Conservation (phyloP, 2,329 filamentous ascomycete genomes). For the Hypomyces perniciosus region DNA sequence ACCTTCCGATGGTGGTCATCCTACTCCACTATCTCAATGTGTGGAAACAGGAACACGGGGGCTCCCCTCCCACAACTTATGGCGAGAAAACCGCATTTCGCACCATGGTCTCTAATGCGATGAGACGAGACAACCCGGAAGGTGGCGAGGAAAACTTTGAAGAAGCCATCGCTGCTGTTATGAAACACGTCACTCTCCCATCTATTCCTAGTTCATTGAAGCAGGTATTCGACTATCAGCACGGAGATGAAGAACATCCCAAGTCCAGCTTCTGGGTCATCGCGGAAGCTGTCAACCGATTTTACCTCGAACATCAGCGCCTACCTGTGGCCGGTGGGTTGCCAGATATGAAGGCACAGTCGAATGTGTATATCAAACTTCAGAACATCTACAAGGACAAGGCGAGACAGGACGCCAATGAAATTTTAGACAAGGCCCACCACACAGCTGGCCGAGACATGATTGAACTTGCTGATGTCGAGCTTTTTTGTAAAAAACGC, state of each 20-base stretch:
- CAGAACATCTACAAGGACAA: slow-evolving; percentile 92
- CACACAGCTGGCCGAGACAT: slow-evolving; percentile 40
- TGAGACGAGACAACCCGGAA: slow-evolving; percentile 68
- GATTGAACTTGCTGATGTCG: slow-evolving; percentile 69
- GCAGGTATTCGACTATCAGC: slow-evolving; percentile 69
- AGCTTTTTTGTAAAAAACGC: slow-evolving; percentile 92
- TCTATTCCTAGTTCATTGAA: slow-evolving; percentile 63
- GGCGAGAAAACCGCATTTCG: slow-evolving; percentile 83
- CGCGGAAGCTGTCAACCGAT: slow-evolving; percentile 68
- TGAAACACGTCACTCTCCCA: slow-evolving; percentile 74
- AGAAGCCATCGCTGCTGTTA: slow-evolving; percentile 78
- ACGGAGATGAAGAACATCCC: background rate
- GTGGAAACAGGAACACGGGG: slow-evolving; percentile 70
- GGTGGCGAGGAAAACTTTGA: slow-evolving; percentile 96
- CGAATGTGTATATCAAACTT: slow-evolving; percentile 78
- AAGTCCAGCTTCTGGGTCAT: slow-evolving; percentile 80
- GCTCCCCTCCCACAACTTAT: slow-evolving; percentile 65
- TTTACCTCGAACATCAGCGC: slow-evolving; percentile 65
- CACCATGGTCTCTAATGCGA: slow-evolving; percentile 58
- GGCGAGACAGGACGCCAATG: slow-evolving; percentile 68
- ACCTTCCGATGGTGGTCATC: slow-evolving; percentile 81
- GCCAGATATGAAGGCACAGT: slow-evolving; percentile 97
- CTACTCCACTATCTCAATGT: slow-evolving; percentile 73
- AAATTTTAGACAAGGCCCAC: slow-evolving; percentile 64
- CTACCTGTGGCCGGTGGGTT: slow-evolving; percentile 81